Evolutionary conservation across 2,329 filamentous ascomycete species (phyloP).

Genomic region (Parascedosporium putredinis): DNA sequence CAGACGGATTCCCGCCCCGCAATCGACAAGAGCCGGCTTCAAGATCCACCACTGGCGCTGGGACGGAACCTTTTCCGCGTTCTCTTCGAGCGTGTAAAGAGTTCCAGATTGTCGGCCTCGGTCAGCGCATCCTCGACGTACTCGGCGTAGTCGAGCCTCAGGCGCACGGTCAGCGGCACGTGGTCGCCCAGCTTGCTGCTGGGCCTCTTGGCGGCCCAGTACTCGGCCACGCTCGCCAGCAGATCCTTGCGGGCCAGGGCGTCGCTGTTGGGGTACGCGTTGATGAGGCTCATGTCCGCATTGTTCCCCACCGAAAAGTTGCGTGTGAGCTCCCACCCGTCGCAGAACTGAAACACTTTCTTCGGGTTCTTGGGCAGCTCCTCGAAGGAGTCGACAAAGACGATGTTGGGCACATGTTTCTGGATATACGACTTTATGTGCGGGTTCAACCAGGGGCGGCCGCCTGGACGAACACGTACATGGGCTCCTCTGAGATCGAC

Average conservation of each 20-base stretch:
- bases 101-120: conserved; percentile 24
- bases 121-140: conserved; percentile 26
- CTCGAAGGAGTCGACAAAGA: conserved; percentile 19
- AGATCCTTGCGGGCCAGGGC: conserved; percentile 26
- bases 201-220: conserved; percentile 25
- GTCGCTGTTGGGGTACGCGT: conserved; percentile 28
- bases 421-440: conserved; percentile 21
- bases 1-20: conserved; percentile 27
- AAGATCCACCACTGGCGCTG: conserved; percentile 29
- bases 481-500: conserved; percentile 17
- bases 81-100: conserved; percentile 25
- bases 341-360: conserved; percentile 21
- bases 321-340: conserved; percentile 23
- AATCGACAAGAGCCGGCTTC: conserved; percentile 28
- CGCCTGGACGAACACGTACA: conserved; percentile 18
- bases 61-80: conserved; percentile 16
- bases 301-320: conserved; percentile 24
- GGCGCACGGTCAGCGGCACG: conserved; percentile 21
- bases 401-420: conserved; percentile 17
- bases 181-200: conserved; percentile 21
- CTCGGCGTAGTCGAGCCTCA: conserved; percentile 27
- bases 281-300: conserved; percentile 20
- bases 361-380: conserved; percentile 17
- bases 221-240: conserved; percentile 23
- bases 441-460: conserved; percentile 21